Evolutionary conservation across 1,139 yeast genomes (phyloP), one percentile per base, ranked within the genome.

Genomic region (Kodamaea anthophila): DNA sequence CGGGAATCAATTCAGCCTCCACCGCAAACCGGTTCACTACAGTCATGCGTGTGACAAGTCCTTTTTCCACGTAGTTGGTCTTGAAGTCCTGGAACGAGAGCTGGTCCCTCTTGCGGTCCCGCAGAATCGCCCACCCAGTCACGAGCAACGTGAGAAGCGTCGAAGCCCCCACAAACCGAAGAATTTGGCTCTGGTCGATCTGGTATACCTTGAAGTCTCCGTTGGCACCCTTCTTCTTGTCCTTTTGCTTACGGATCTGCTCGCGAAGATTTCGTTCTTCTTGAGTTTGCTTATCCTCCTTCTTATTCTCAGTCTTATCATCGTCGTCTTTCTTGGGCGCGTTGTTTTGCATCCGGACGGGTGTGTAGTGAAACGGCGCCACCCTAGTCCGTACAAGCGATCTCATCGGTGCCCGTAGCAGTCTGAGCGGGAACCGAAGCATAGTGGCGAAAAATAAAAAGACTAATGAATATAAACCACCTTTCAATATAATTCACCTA

Each of bases 21-120:
- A 85, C 97, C n/a, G 73, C 64, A 34, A 72, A 68, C 45, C 77
- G 77, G 57, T 88, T 88, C 22, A 87, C 70, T 21, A 91, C 96
- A 13, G 70, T 69, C 26, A 91, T 66, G 39, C 73, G 75, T 35
- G 78, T 75, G 16, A 91, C 97, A 27, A 82, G 64, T 4, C 96
- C 96, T 44, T 78, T 80, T 42, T 84, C 93, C 26, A 91, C 66
- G 49, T 82, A 86, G 37, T 81, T 77, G 13, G 79, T 71, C 49
- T 84, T 83, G 65, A 91, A 91, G 52, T 86, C 95, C 57, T 88
- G 96, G 71, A 85, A 86, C 2, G 96, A 82, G 40, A 91, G 65
- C 40, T 73, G 71, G 36, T 64, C 53, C 20, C 58, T 51, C 16
- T 46, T 46, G 18, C 39, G 35, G 5, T 31, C 35, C 18, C 42